Base-by-base conservation (phyloP, 2,329 filamentous ascomycete genomes). In the Apiospora saccharicola region DNA sequence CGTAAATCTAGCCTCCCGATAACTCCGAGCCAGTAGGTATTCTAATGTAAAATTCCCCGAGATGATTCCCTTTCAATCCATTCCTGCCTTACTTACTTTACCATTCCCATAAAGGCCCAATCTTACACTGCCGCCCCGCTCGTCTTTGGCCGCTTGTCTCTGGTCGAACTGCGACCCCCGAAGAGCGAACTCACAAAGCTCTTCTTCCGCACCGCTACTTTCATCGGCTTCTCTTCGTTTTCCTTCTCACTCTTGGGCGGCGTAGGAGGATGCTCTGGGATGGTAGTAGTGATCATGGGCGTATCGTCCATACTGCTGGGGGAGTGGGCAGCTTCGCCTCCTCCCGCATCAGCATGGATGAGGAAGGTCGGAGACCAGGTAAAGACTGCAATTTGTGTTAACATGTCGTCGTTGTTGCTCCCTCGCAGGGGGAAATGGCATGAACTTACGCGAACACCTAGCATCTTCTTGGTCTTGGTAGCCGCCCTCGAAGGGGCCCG, bases 141-240 rank as follows among this genome's bases (percentile, higher is more conserved):
- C 57, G 47, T 57, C 46, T 51, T 70, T 34, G 68, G 68, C 47
- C 47, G 47, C 68, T 34, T 70, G 19, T 70, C 46, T 47, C 44
- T 70, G 19, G 37, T 41, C 47, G 68, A 37, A 57, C 47, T 34
- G 30, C n/a, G 78, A 61, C 75, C 74, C 30, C 77, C 76, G 75
- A 81, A 81, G 10, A 81, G 73, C 10, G 75, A 73, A 68, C 78
- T 78, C 19, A 77, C 76, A 41, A 79, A 74, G 67, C 79, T 81
- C 73, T 75, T 80, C 49, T 78, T 76, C 43, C 78, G 80, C 37
- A 75, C 70, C 34, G 77, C 76, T 3, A 73, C 73, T 72, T 77
- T 79, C 13, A 67, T 61, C n/a, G 73, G 69, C 61, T 77, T 77
- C 57, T 78, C 77, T 12, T 75, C 74, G 41, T 74, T 46, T 8